Evolutionary conservation across 1,284 basidiomycete genomes (phyloP), one percentile per base, ranked within the genome.

Genomic region (Ustilago curta): DNA sequence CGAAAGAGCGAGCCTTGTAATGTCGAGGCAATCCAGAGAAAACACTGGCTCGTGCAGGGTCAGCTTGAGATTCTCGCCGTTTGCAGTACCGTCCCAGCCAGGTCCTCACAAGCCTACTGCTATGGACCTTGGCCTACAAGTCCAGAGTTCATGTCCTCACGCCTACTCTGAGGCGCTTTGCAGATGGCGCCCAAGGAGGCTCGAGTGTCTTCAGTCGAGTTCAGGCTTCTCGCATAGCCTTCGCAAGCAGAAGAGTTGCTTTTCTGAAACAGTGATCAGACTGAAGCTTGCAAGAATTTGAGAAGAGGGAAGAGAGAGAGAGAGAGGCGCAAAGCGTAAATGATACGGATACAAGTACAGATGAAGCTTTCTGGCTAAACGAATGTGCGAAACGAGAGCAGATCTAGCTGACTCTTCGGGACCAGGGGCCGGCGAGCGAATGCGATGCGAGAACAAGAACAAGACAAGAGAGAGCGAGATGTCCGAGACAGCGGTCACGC

Each of bases 381-480:
- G 12, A 37, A 14, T 14, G 12, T 42, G 40, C 21, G 40, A 47
- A 37, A 35, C 44, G 23, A 51, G 50, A 62, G 49, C 59, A 62
- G 54, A 31, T 27, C 65, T 57, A 48, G 65, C 53, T 48, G 40
- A 43, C 49, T 67, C 54, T 54, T 9, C 4, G n/a, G 19, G 47
- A 42, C 8, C 7, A n/a, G 7, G 3, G 9, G 23, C 16, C 18
- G 16, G 55, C 31, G 54, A 50, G 52, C 49, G 40, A 61, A 70
- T 70, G 68, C 68, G 42, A 58, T 65, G 69, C 53, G 27, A 57
- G 27, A 9, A 29, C 7, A 18, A 47, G 25, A 8, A 29, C 14
- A 47, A 47, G 16, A 47, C 16, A 48, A 25, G 18, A 8, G 32
- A 25, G 19, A n/a, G 40, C 6, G 43, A 16, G 48, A 14, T 37